Evolutionary conservation across 2,329 filamentous ascomycete species (phyloP).

Genomic region (Fusarium illudens): DNA sequence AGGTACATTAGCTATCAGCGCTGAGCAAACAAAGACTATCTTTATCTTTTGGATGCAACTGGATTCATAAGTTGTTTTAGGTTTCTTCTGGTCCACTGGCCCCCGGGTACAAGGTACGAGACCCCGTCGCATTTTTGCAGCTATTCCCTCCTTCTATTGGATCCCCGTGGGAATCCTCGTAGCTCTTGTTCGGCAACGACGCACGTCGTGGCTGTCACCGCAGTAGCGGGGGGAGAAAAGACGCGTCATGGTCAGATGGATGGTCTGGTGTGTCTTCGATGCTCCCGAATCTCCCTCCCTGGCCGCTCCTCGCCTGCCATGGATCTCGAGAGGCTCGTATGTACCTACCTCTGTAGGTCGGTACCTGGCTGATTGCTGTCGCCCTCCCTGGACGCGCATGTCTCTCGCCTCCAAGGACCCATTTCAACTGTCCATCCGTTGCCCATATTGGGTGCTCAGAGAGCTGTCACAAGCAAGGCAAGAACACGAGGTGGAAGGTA

Average conservation of each 20-base stretch:
- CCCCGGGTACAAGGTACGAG: conserved; percentile 23
- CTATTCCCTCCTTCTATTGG: conserved; percentile 15
- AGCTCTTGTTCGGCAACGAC: conserved; percentile 18
- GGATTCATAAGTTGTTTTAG: neutral
- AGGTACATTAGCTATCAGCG: too few species aligned
- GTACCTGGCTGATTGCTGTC: neutral
- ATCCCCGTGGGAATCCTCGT: conserved; percentile 24
- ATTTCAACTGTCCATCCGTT: conserved; percentile 25
- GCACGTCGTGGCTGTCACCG: conserved; percentile 33
- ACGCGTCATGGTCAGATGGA: conserved; percentile 42
- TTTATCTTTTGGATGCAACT: neutral
- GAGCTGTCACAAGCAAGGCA: conserved; percentile 19
- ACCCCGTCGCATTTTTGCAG: conserved; percentile 20
- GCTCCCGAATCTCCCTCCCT: conserved; percentile 11
- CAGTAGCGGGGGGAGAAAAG: conserved; percentile 35
- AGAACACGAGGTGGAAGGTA: conserved; percentile 25
- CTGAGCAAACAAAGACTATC: neutral
- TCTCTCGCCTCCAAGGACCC: conserved; percentile 19
- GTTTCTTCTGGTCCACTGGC: conserved; percentile 6
- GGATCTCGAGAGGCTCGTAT: neutral
- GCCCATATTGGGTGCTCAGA: conserved; percentile 19
- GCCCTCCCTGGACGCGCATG: conserved; percentile 29
- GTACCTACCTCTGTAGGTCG: neutral
- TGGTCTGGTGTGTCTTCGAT: conserved; percentile 32
- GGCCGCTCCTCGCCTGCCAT: neutral